Evolutionary conservation across 306 rosid species (phyloP).

Genomic region (Sesbania bispinosa): DNA sequence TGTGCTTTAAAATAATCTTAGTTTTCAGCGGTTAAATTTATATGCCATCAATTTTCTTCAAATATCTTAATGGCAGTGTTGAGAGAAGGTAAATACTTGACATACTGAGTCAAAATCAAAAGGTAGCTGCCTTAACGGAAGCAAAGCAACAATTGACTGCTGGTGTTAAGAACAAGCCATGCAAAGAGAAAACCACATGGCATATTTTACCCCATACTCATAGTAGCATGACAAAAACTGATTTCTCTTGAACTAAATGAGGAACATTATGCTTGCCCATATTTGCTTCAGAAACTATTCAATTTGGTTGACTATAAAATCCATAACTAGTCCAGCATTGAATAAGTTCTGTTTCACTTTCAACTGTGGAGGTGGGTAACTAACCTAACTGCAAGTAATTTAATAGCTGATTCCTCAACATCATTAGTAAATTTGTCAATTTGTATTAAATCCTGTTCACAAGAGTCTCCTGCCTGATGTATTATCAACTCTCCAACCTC

Average conservation of each 20-base stretch:
- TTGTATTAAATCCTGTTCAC: slow-evolving; percentile 35
- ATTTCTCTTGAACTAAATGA: slow-evolving; percentile 9
- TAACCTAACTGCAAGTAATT: slow-evolving; percentile 75
- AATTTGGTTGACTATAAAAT: background rate
- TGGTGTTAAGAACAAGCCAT: background rate
- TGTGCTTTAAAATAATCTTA: background rate
- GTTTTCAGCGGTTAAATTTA: background rate
- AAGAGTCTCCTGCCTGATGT: slow-evolving; percentile 21
- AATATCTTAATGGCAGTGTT: background rate
- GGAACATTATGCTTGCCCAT: background rate
- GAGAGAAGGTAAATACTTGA: background rate
- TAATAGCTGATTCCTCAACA: slow-evolving; percentile 59
- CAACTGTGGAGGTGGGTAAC: background rate
- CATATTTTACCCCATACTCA: background rate
- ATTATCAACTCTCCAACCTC: slow-evolving; percentile 48
- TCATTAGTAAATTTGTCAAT: slow-evolving; percentile 36
- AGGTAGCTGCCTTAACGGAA: background rate
- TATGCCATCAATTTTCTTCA: background rate
- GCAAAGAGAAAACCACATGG: background rate
- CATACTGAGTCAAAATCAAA: background rate
- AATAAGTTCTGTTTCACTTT: background rate
- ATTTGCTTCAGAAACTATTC: background rate
- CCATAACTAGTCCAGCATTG: background rate
- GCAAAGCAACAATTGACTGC: background rate
- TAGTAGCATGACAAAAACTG: background rate